Conservation (phyloP, 371 early-diverging fungal genomes). For the Fennellomyces sp. region DNA sequence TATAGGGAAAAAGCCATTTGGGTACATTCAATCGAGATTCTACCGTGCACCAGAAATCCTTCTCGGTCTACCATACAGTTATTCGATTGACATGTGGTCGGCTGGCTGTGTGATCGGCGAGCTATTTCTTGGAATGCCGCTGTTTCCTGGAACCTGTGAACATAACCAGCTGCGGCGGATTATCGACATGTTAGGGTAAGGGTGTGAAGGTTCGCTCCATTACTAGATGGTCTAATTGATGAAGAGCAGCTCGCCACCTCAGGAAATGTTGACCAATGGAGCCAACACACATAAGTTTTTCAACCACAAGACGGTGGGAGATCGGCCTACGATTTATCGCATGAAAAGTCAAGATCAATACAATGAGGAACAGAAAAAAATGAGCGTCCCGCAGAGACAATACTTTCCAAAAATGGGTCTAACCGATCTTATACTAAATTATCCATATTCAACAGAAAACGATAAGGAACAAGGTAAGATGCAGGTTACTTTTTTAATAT, state of each 20-base stretch:
- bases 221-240: no score
- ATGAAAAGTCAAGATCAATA: constrained; percentile 81
- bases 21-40: constrained; percentile 96
- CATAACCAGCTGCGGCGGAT: constrained; percentile 88
- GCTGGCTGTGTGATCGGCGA: constrained; percentile 99
- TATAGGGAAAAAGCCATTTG: constrained; percentile 82
- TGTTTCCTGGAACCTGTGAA: constrained; percentile 94
- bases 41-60: constrained; percentile 98
- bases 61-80: constrained; percentile 87
- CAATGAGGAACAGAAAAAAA: constrained; percentile 62
- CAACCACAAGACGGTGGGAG: constrained; percentile 44
- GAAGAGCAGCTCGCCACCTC: constrained; percentile 70
- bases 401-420: constrained; percentile 78
- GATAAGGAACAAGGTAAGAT: constrained; percentile 3
- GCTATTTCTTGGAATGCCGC: constrained; percentile 86
- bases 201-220: no score
- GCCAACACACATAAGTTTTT: constrained; percentile 77
- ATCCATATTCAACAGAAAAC: neutral
- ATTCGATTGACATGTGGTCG: constrained; percentile 99
- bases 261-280: constrained; percentile 84
- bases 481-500: no score
- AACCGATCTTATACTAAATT: constrained; percentile 20
- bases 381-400: constrained; percentile 77
- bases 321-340: constrained; percentile 44
- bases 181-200: constrained; percentile 82